Evolutionary conservation across 345 rosid species (phyloP), one percentile per base, ranked within the genome.

Genomic region (Theobroma cacao): DNA sequence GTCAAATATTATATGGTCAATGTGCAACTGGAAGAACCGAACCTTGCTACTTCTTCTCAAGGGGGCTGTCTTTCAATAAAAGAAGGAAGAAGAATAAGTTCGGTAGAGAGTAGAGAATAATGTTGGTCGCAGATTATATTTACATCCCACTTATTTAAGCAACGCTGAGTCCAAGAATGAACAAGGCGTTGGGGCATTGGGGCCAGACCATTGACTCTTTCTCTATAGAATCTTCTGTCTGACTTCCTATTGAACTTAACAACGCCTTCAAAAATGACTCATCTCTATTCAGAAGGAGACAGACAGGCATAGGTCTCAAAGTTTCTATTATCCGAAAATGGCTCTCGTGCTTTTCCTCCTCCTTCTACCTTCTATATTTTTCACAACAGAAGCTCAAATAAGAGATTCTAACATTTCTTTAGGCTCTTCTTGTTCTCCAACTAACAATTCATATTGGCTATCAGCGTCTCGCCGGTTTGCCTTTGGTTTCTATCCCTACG

Each of bases 321-420:
- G 3, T 47, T 28, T 34, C 36, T 41, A 24, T 13, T 24, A 36
- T 52, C 75, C 14, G 20, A 33, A 63, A 63, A 76, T 64, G 78
- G 72, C 47, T 61, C 0, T 30, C 26, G 0, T 33, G 62, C 22
- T 71, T 33, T 24, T 17, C 20, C 14, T 76, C 50, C 24, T 76
- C 14, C 7, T 48, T 47, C 24, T 48, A 9, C 26, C 34, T 63
- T 63, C 2, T 2, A 33, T 31, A 12, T 12, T 64, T 34, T 50
- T 48, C 48, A 2, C 78, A 30, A 0, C 78, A 31, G 2, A 63
- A 76, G 72, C 61, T 62, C 60, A 62, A 14, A 47, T 72, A 48
- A 48, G 62, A 75, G 43, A 40, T 15, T 56, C 66, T 67, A 74
- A 59, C 67, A 74, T 74, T 74, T 55, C 53, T 40, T 38, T 59